These are phyloP conservation scores for Calonectria pauciramosa DNA, from an alignment of 2,329 filamentous ascomycete species.

Conservation along the genomic window DNA sequence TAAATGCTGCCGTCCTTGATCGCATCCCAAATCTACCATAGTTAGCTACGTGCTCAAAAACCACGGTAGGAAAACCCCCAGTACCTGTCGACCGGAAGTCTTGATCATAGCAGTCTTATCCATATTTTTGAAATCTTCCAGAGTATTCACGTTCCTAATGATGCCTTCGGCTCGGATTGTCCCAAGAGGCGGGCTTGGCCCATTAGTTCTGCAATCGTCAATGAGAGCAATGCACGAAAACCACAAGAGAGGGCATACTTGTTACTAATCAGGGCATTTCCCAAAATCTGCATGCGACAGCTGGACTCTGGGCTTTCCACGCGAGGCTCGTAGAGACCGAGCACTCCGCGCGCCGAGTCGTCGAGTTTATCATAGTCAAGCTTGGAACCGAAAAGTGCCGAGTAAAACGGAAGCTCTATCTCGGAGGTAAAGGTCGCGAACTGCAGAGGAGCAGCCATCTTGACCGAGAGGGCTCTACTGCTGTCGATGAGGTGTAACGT, in stretches of 20 bases:
- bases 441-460: conserved; percentile 68
- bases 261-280: conserved; percentile 85
- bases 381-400: conserved; percentile 90
- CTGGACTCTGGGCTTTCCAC: conserved; percentile 80
- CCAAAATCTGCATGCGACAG: conserved; percentile 91
- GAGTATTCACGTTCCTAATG: conserved; percentile 96
- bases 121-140: conserved; percentile 90
- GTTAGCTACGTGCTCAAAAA: conserved; percentile 28
- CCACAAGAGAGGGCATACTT: conserved; percentile 70
- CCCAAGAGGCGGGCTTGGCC: conserved; percentile 73
- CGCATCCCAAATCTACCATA: conserved; percentile 90
- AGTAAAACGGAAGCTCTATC: conserved; percentile 96
- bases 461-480: conserved; percentile 36
- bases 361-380: conserved; percentile 98
- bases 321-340: conserved; percentile 91
- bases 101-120: conserved; percentile 86
- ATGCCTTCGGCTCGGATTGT: conserved; percentile 90
- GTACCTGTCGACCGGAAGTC: conserved; percentile 82
- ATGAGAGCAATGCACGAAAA: conserved; percentile 35
- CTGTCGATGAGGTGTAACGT: neutral
- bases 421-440: conserved; percentile 94
- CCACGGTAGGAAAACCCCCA: conserved; percentile 31
- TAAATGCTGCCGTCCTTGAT: conserved; percentile 98
- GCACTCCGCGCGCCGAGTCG: conserved; percentile 87
- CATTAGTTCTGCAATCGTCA: conserved; percentile 47